phyloP scores from a whole-genome alignment of 805 yeast species.

The Ogataea nonfermentans region DNA sequence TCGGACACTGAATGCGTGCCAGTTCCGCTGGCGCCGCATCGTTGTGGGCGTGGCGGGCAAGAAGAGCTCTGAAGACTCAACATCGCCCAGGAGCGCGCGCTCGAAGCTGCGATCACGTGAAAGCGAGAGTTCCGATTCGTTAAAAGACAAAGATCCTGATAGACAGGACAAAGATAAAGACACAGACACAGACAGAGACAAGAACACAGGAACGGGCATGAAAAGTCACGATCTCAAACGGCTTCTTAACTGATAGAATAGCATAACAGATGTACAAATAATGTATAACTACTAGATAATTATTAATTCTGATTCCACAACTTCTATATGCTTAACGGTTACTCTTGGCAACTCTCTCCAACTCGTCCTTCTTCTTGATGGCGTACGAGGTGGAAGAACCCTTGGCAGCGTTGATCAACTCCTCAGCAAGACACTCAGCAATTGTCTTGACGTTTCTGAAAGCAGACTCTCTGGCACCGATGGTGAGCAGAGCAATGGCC shows the following conservation, averaged over 20 bases:
- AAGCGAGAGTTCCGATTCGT: constrained; percentile 1
- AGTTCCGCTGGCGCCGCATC: constrained; percentile 81
- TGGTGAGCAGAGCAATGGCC: constrained; percentile 95
- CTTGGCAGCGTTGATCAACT: constrained; percentile 99
- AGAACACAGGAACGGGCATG: neutral
- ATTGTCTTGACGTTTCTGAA: constrained; percentile 99
- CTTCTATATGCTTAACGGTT: constrained; percentile 76
- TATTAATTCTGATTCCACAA: neutral
- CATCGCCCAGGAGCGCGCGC: constrained; percentile 5
- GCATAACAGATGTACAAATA: constrained; percentile 4
- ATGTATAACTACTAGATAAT: constrained; percentile 1
- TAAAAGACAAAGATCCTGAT: neutral
- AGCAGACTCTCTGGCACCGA: constrained; percentile 99
- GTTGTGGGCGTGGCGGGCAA: constrained; percentile 37
- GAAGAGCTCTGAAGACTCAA: constrained; percentile 1
- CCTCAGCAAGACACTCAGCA: constrained; percentile 99
- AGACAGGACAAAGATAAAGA: neutral
- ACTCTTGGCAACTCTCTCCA: constrained; percentile 99
- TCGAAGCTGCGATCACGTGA: neutral
- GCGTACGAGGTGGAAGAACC: constrained; percentile 99
- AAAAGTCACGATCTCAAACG: constrained; percentile 1
- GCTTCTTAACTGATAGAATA: constrained; percentile 6
- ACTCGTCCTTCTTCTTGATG: constrained; percentile 99
- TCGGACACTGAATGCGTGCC: constrained; percentile 87
- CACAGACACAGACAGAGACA: constrained; percentile 1